Evolutionary conservation across 2,329 filamentous ascomycete species (phyloP), one percentile per base, ranked within the genome.

Genomic region (Chrysosporium keratinophilum): DNA sequence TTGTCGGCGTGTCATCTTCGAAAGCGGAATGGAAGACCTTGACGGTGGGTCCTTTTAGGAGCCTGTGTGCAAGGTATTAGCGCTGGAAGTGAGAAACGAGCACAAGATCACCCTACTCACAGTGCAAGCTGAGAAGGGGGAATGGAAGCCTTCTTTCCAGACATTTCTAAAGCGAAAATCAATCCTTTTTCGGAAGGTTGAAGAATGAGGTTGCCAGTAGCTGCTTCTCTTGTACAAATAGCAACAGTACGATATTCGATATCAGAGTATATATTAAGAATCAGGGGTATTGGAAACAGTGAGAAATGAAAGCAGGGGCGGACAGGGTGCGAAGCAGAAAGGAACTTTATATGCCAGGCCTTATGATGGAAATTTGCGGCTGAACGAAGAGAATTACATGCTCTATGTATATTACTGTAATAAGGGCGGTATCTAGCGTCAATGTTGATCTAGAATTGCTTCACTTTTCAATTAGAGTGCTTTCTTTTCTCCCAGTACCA

Each of bases 21-120:
- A 5, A 41, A 17, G 17, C 31, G 2, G 54, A 50, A 50, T 59
- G 50, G 28, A 52, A 43, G 46, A 59, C 47, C 37, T 52, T 49
- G 31, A 57, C 51, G 35, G 20, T 54, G 3, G 56, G 54, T 6
- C 56, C 49, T 20, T 50, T 42, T 14, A 54, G 35, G 17, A 59
- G 54, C 7, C 56, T 59, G 19, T 35, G 5, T n/a, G 15, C 12
- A n/a, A 40, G 12, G 7, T 31, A 33, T 46, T 40, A 52, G 31
- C 17, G n/a, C 11, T n/a, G 3, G 1, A 19, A 4, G 2, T 2
- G 7, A 48, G 23, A 35, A 14, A 20, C 20, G 41, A 34, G 20
- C n/a, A 19, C 9, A 9, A 11, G 12, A 23, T 31, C 14, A 5
- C 31, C n/a, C 14, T 20, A 15, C 49, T 31, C 45, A 42, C 43